Evolutionary conservation across 2,329 filamentous ascomycete genomes (phyloP), one percentile per base, ranked within the genome.

Genomic region (Amauroascus niger): DNA sequence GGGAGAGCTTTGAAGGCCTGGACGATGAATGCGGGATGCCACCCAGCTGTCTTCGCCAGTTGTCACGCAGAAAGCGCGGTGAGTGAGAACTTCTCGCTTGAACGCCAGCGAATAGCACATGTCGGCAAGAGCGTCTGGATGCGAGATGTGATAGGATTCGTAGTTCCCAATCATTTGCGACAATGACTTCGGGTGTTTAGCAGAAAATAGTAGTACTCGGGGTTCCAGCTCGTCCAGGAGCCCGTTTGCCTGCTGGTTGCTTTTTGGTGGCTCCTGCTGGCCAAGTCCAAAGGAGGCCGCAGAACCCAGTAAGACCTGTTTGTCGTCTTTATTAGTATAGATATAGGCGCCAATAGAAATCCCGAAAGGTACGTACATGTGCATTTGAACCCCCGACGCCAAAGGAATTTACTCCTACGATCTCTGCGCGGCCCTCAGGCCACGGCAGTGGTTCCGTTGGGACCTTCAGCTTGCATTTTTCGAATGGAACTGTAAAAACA

Each of bases 341-440:
- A n/a, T n/a, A n/a, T n/a, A n/a, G n/a, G n/a, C n/a, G n/a, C n/a
- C n/a, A n/a, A n/a, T n/a, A n/a, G n/a, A n/a, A n/a, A n/a, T n/a
- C 9, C 26, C 26, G 26, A 30, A 9, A 5, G 9, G 9, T 30
- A 30, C 26, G 9, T 30, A 67, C 61, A 55, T 74, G 71, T 1
- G 69, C 67, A 39, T 72, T 73, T 1, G 72, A 68, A 3, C 71
- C 73, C 4, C 71, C 70, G 46, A 70, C 70, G 0, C 72, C 74
- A 56, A 77, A 78, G 14, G 70, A 69, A 53, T 75, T 76, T 0
- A 78, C 66, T 35, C 71, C 71, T 1, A 72, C 73, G 30, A 71
- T 22, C 13, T 47, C 30, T 6, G 5, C 2, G 8, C 40, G 45
- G n/a, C 49, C 40, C 22, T 22, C n/a, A 7, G 59, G 59, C 57